A percentile compares a stretch with the other conserved stretches of the same genome.
These are phyloP conservation scores for Apiospora sp. DNA, from an alignment of 2,329 filamentous ascomycete genomes.

Conservation along the genomic window DNA sequence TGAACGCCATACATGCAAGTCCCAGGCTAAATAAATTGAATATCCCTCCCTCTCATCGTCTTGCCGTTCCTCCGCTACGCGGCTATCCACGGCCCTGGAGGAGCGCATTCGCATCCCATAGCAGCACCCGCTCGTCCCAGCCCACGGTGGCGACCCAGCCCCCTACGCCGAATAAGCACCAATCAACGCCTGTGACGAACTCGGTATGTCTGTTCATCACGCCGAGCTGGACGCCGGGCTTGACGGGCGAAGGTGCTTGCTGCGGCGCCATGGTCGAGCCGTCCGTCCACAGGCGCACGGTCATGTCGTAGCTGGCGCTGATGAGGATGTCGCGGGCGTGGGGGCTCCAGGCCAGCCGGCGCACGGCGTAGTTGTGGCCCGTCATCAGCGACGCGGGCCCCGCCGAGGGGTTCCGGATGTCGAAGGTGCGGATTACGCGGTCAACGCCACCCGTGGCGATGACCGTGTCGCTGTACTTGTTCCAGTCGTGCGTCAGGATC, in stretches of 20 bases:
- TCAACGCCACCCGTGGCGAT: constrained; percentile 92
- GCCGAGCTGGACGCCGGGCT: constrained; percentile 76
- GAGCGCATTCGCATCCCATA: constrained; percentile 79
- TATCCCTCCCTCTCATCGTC: neutral
- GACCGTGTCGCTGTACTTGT: constrained; percentile 90
- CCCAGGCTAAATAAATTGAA: constrained; percentile 8
- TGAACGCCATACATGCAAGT: constrained; percentile 20
- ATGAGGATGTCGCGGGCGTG: constrained; percentile 89
- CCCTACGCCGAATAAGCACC: constrained; percentile 94
- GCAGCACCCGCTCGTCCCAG: constrained; percentile 90
- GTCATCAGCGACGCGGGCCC: constrained; percentile 78
- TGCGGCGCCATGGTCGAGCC: constrained; percentile 53
- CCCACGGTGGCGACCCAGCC: constrained; percentile 95
- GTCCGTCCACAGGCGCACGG: constrained; percentile 91
- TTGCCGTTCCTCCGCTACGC: neutral
- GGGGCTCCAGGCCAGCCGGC: constrained; percentile 88
- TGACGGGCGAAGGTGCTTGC: constrained; percentile 43
- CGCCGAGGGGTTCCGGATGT: constrained; percentile 77
- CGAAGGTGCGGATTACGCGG: constrained; percentile 85
- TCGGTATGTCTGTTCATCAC: constrained; percentile 94
- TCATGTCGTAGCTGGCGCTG: constrained; percentile 97
- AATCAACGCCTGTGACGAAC: constrained; percentile 95
- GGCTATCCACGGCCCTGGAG: constrained; percentile 22
- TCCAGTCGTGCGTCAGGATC: constrained; percentile 96
- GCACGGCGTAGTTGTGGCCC: constrained; percentile 91